Base-by-base conservation (phyloP, 495 filamentous ascomycete genomes). In the Neurospora sp. region DNA sequence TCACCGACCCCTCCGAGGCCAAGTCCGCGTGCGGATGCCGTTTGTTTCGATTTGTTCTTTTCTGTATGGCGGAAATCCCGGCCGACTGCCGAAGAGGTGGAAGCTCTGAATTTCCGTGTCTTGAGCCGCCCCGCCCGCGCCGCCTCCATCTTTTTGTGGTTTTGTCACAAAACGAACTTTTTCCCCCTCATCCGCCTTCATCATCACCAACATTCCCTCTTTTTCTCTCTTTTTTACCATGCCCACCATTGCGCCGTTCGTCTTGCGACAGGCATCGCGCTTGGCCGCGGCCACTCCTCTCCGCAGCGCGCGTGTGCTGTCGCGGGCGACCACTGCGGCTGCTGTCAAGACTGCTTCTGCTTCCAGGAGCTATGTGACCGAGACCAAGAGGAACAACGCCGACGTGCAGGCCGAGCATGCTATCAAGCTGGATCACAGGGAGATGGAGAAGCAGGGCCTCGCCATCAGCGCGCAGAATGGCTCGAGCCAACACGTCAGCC, bases 341-440 rank as follows among this genome's bases (percentile, higher is more conserved):
- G 68, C 78, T 22, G 74, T 73, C 44, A 68, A 53, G 74, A 77
- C 75, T 71, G 69, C 74, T 35, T 61, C 53, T 61, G 53, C 53
- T 40, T 80, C 80, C 72, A 87, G 94, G 74, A 84, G 82, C 76
- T 98, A 96, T 85, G 94, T 97, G 74, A 91, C 93, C n/a, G 90
- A 93, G 81, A 90, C 92, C 75, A 93, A 91, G 83, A 85, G 89
- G 73, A 89, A 88, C 73, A 88, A 90, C 82, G 94, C 94, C 31
- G 92, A 94, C 77, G 92, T 97, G 78, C 91, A 89, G 74, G 84
- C 93, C 59, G 94, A 96, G 73, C 91, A 90, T 14, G 88, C 93
- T 40, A 93, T 97, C 82, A 89, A 89, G 76, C 86, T 92, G 71
- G 93, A 98, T 73, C 93, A 94, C 82, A 89, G 91, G 77, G 88